These are phyloP conservation scores for Candida sp. DNA, from an alignment of 1,139 yeast genomes.

Conservation along the genomic window DNA sequence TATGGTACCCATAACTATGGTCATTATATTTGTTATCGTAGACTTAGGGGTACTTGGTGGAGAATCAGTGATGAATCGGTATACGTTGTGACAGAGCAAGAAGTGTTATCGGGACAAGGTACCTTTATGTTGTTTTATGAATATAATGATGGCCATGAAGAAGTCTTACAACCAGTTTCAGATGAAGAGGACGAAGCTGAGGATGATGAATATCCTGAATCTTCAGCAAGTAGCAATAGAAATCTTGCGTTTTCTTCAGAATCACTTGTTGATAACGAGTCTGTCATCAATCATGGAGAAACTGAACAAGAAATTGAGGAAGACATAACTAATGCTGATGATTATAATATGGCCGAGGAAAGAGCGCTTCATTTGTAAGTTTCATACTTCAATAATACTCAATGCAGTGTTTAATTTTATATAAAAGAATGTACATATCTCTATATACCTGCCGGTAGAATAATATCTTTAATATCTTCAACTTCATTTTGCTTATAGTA, in stretches of 20 bases:
- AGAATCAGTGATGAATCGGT: constrained; percentile 89
- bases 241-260: background rate
- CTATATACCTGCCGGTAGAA: too few species aligned
- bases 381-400: too few species aligned
- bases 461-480: too few species aligned
- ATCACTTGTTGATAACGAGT: constrained; percentile 4
- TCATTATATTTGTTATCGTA: constrained; percentile 86
- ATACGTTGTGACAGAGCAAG: constrained; percentile 71
- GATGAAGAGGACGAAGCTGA: constrained; percentile 34
- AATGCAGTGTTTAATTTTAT: background rate
- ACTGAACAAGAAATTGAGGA: constrained; percentile 14
- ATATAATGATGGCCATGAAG: constrained; percentile 37
- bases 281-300: constrained; percentile 5
- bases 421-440: too few species aligned
- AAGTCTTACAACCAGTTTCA: constrained; percentile 21
- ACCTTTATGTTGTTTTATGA: constrained; percentile 93
- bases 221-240: constrained; percentile 1
- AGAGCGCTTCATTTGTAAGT: constrained; percentile 17
- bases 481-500: too few species aligned
- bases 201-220: constrained; percentile 14
- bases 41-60: constrained; percentile 88
- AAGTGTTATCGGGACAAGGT: constrained; percentile 79
- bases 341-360: constrained; percentile 15
- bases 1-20: constrained; percentile 96
- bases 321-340: constrained; percentile 17